phyloP scores from a whole-genome alignment of 257 asterid species.

The Prunella vulgaris region DNA sequence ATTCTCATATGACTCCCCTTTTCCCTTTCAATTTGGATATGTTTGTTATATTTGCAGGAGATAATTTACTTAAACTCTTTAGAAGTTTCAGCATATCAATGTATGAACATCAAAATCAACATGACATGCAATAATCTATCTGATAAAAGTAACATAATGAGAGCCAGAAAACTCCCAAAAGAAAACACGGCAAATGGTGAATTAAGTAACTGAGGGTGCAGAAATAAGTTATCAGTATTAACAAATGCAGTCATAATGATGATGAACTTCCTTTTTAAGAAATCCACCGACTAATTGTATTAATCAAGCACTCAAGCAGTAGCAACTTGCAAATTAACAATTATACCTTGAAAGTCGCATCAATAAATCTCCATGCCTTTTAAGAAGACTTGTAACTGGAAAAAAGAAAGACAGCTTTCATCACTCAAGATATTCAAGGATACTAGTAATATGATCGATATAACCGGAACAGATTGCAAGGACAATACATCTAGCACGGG shows the following conservation, averaged over 20 bases:
- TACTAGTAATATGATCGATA: background rate
- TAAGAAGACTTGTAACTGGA: constrained; percentile 74
- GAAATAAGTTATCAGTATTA: background rate
- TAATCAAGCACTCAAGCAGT: background rate
- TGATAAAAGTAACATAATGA: background rate
- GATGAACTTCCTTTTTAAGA: background rate
- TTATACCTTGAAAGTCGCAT: constrained; percentile 87
- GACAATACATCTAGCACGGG: constrained; percentile 65
- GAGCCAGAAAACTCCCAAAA: background rate
- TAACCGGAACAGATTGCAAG: constrained; percentile 10
- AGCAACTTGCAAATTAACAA: too few species aligned
- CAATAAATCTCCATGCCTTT: constrained; percentile 75
- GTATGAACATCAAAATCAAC: background rate
- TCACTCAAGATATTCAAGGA: background rate
- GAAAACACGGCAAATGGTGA: background rate
- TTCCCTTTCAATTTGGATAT: background rate
- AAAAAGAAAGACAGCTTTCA: constrained; percentile 22
- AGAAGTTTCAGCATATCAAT: background rate
- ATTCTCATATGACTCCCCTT: background rate
- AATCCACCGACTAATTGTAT: background rate
- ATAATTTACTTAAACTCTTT: background rate
- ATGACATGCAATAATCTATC: background rate
- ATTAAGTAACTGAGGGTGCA: background rate
- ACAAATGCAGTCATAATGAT: background rate
- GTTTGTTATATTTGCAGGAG: background rate